Base-by-base conservation (phyloP, 106 monocot genomes). In the Apostasia ramifera region DNA sequence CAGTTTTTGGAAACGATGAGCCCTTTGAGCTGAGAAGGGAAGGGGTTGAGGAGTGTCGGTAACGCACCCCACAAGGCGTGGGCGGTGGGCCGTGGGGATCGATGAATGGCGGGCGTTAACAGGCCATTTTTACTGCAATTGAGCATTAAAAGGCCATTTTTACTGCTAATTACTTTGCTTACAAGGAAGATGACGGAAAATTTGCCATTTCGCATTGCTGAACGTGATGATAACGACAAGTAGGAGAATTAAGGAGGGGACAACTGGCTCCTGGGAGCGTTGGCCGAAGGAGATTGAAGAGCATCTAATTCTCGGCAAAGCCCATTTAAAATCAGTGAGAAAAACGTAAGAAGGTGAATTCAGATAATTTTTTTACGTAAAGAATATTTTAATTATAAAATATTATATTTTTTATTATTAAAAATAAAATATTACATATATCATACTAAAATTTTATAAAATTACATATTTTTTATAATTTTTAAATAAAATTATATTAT, bases 31-130 rank as follows among this genome's bases (percentile, higher is more conserved):
- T 44, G 62, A 62, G 45, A 62, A 10, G 62, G 62, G 8, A 62
- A 62, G 12, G 62, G 62, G 8, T 44, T 4, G 44, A 43, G 44
- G 62, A 62, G 44, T 62, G 62, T 62, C 62, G 62, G 62, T 62
- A 62, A 62, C 62, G 62, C 62, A 26, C 13, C 62, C 12, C 44
- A 13, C 13, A 62, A 38, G 62, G 3, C 44, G 62, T 44, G 62
- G 45, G 26, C 26, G 26, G 26, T 26, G 26, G 26, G 26, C 26
- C 26, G 26, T 26, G 26, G 0, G 26, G 62, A 44, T 44, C 62
- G 62, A 44, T 62, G 62, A 62, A 44, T 12, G 4, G 42, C 13
- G 44, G 13, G 3, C 62, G 5, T 13, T 62, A 5, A 12, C 4
- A 40, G 59, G 59, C 38, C 26, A 26, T 26, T 26, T 59, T 59